phyloP scores from a whole-genome alignment of 768 basidiomycete genomes.

The Porpolomopsis calyptriformis region DNA sequence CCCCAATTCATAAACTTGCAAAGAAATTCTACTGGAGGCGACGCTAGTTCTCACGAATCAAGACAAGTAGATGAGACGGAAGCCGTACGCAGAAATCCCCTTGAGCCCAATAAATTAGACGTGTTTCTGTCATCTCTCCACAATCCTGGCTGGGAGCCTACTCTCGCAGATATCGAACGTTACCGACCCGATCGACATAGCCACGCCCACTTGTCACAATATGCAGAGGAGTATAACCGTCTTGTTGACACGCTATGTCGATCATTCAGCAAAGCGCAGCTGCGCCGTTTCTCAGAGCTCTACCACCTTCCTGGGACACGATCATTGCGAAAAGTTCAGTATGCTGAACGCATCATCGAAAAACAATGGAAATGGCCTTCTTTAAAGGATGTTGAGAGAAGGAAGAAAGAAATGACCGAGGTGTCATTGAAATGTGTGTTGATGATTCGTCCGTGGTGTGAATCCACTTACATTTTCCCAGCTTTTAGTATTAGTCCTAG shows the following conservation, averaged over 20 bases:
- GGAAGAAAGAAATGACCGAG: conserved; percentile 41
- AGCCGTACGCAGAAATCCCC: conserved; percentile 15
- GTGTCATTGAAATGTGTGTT: conserved; percentile 35
- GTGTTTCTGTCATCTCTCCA: conserved; percentile 46
- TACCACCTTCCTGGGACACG: conserved; percentile 30
- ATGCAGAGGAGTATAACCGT: conserved; percentile 42
- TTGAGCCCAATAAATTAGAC: conserved; percentile 39
- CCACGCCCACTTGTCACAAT: conserved; percentile 31
- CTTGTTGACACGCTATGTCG: conserved; percentile 43
- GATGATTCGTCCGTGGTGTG: not conserved
- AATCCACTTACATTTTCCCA: conserved; percentile 18
- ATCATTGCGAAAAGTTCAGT: conserved; percentile 29
- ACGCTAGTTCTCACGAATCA: not conserved
- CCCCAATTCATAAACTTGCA: not conserved
- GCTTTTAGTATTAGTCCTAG: conserved; percentile 46
- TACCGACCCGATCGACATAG: conserved; percentile 36
- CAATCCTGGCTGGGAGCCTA: conserved; percentile 34
- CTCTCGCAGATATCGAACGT: conserved; percentile 52
- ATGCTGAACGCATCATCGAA: conserved; percentile 47
- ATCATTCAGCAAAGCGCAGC: conserved; percentile 55
- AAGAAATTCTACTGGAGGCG: not conserved
- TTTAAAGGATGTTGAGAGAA: conserved; percentile 39
- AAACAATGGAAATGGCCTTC: conserved; percentile 62
- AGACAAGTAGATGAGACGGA: not conserved
- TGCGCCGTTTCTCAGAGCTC: conserved; percentile 41